Conservation (phyloP, 352 stramenopile genomes). For the Phytophthora citricola region DNA sequence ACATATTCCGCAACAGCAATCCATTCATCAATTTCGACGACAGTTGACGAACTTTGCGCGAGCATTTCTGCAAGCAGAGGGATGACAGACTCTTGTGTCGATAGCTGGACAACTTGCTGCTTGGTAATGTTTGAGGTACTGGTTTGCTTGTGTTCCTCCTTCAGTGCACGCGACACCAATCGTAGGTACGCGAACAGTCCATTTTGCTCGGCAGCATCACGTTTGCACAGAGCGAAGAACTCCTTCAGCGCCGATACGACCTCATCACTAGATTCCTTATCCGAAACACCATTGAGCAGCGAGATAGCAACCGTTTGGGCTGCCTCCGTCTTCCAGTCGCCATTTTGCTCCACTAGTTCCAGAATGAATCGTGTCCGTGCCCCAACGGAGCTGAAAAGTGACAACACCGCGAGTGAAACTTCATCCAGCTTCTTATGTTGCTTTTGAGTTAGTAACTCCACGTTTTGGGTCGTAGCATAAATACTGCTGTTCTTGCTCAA, state of each 20-base stretch:
- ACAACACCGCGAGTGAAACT: conserved; percentile 30
- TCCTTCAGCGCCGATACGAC: conserved; percentile 16
- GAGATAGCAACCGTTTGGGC: conserved; percentile 39
- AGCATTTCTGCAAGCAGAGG: conserved; percentile 41
- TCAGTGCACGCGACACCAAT: conserved; percentile 24
- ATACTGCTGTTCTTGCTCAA: conserved; percentile 40
- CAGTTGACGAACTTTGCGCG: conserved; percentile 33
- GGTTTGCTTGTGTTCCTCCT: conserved; percentile 19
- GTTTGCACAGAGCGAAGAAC: conserved; percentile 34
- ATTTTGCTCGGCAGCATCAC: conserved; percentile 12
- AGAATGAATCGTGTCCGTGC: conserved; percentile 21
- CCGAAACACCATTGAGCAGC: conserved; percentile 16
- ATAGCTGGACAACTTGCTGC: conserved; percentile 36
- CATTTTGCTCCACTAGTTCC: conserved; percentile 22
- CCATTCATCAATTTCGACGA: conserved; percentile 54
- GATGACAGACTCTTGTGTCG: conserved; percentile 39
- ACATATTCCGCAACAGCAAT: conserved; percentile 47
- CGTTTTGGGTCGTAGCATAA: conserved; percentile 8
- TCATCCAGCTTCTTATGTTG: conserved; percentile 43
- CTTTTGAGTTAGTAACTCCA: conserved; percentile 25
- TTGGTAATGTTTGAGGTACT: conserved; percentile 2
- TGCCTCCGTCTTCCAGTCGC: conserved; percentile 34
- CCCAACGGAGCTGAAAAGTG: conserved; percentile 23
- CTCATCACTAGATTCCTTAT: conserved; percentile 20
- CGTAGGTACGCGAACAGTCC: conserved; percentile 38